Evolutionary conservation across 352 stramenopile genomes (phyloP).

Genomic region (Globisporangium heterothallicum): DNA sequence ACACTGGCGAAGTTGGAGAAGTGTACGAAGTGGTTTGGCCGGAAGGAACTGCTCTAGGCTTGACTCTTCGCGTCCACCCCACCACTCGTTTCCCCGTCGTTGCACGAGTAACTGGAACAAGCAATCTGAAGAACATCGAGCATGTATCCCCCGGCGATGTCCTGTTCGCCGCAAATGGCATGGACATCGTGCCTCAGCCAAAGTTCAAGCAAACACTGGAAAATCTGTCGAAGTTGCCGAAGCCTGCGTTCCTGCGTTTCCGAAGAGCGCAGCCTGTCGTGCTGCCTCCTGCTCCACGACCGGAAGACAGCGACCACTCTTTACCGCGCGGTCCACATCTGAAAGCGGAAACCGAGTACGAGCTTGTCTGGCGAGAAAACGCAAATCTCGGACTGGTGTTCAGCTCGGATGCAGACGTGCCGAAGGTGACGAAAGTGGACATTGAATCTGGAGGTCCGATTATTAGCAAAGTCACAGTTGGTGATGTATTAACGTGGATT

Average conservation of each 20-base stretch:
- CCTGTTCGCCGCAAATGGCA: conserved; percentile 64
- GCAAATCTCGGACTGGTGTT: conserved; percentile 82
- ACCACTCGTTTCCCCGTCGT: conserved; percentile 68
- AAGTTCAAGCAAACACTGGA: conserved; percentile 81
- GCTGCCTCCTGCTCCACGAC: conserved; percentile 12
- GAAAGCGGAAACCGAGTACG: conserved; percentile 66
- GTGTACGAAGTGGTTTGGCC: conserved; percentile 75
- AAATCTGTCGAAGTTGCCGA: conserved; percentile 63
- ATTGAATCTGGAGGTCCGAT: conserved; percentile 66
- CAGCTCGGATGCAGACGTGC: conserved; percentile 67
- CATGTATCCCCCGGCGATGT: conserved; percentile 65
- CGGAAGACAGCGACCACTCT: conserved; percentile 39
- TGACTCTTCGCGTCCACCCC: conserved; percentile 65
- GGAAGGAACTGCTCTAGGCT: conserved; percentile 53
- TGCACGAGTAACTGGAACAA: conserved; percentile 63
- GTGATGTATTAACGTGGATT: conserved; percentile 76
- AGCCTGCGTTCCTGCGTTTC: conserved; percentile 66
- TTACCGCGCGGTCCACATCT: conserved; percentile 50
- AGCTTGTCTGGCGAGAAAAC: conserved; percentile 81
- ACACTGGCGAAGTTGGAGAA: conserved; percentile 36
- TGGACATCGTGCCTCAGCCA: conserved; percentile 62
- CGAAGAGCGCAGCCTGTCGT: conserved; percentile 34
- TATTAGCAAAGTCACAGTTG: conserved; percentile 65
- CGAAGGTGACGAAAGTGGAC: conserved; percentile 81
- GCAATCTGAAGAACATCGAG: conserved; percentile 75